phyloP scores from a whole-genome alignment of 345 rosid genomes.

The Mercurialis annua region DNA sequence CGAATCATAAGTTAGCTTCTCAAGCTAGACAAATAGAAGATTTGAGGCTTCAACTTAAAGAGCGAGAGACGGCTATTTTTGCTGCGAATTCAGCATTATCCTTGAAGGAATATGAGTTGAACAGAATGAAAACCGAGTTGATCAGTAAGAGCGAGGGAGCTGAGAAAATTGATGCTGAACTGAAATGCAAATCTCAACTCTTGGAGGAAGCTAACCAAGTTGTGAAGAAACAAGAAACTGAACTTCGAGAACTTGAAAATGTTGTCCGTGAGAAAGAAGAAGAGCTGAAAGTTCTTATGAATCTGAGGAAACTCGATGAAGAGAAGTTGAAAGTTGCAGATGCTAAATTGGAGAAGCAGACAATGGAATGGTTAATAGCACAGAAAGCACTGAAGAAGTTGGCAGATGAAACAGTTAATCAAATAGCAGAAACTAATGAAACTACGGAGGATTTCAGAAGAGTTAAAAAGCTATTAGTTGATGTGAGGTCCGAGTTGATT shows the following conservation, averaged over 20 bases:
- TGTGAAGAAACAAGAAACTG: constrained; percentile 56
- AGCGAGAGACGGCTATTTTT: constrained; percentile 47
- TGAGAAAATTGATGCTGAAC: constrained; percentile 39
- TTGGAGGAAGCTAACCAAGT: constrained; percentile 60
- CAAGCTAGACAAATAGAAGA: constrained; percentile 69
- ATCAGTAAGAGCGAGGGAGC: constrained; percentile 46
- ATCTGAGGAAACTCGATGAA: constrained; percentile 46
- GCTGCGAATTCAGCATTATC: constrained; percentile 41
- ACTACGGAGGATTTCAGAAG: constrained; percentile 55
- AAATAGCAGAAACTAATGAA: constrained; percentile 44
- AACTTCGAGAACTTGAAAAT: constrained; percentile 51
- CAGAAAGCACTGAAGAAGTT: constrained; percentile 60
- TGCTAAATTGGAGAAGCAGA: constrained; percentile 58
- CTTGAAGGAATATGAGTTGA: constrained; percentile 55
- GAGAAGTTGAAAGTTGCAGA: constrained; percentile 60
- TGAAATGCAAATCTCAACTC: constrained; percentile 48
- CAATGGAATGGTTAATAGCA: constrained; percentile 65
- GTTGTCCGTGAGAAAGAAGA: constrained; percentile 57
- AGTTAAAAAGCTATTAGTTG: constrained; percentile 65
- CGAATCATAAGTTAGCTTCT: constrained; percentile 51
- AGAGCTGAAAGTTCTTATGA: constrained; percentile 47
- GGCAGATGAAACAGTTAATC: constrained; percentile 40
- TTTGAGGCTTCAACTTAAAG: constrained; percentile 50
- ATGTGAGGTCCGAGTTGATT: constrained; percentile 69
- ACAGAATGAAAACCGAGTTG: constrained; percentile 47